phyloP scores from a whole-genome alignment of 2,329 filamentous ascomycete species.

The Aspergillus fijiensis region DNA sequence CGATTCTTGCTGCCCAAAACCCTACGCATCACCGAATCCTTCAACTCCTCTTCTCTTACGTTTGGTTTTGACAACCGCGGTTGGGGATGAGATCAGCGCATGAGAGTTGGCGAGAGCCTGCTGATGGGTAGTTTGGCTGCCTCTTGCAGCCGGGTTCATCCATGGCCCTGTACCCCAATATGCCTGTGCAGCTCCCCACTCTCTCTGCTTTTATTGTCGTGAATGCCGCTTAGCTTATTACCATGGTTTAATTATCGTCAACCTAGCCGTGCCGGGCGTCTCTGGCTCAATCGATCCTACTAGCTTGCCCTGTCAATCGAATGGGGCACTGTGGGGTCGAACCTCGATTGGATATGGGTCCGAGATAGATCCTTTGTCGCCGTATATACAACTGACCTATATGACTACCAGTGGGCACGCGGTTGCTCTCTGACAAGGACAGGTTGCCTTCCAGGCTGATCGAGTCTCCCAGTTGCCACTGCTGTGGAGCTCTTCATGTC shows the following conservation, averaged over 20 bases:
- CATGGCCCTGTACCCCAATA: conserved; percentile 14
- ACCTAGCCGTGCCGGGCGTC: conserved; percentile 12
- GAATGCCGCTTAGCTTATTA: conserved; percentile 13
- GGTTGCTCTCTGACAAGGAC: conserved; percentile 17
- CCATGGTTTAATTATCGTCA: conserved; percentile 16
- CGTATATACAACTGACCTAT: conserved; percentile 16
- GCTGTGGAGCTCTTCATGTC: conserved; percentile 14
- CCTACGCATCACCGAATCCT: conserved; percentile 16
- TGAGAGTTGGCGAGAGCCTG: conserved; percentile 14
- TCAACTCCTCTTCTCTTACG: conserved; percentile 14
- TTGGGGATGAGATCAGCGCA: conserved; percentile 21
- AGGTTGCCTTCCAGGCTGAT: conserved; percentile 9
- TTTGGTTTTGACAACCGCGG: conserved; percentile 15
- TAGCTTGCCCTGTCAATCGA: conserved; percentile 14
- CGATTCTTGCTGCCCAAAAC: conserved; percentile 25
- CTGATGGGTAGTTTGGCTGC: conserved; percentile 14
- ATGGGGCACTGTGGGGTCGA: conserved; percentile 12
- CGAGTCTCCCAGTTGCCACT: conserved; percentile 14
- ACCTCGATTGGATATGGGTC: conserved; percentile 12
- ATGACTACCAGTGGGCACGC: conserved; percentile 18
- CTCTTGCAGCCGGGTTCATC: conserved; percentile 18
- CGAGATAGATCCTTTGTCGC: conserved; percentile 15
- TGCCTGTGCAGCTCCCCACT: conserved; percentile 16
- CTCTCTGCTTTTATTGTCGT: conserved; percentile 15
- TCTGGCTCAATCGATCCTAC: conserved; percentile 18